A percentile compares a stretch with the other conserved stretches of the same genome.
Evolutionary conservation across 805 yeast genomes (phyloP).

Genomic region (Cyberlindnera mississippiensis): DNA sequence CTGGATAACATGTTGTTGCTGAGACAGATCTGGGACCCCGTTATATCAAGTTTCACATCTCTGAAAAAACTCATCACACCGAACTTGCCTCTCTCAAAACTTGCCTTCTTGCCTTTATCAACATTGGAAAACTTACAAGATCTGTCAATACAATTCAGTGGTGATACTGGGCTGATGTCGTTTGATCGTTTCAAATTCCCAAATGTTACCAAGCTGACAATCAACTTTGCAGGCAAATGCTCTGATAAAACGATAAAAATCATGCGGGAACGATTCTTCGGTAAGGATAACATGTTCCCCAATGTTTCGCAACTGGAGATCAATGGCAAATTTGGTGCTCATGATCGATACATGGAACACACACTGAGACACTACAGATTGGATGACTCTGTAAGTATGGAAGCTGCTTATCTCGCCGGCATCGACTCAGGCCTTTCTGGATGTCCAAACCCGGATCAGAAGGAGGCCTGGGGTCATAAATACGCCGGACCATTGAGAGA

Average conservation of each 20-base stretch:
- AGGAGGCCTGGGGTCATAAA: too few species aligned
- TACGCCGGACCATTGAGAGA: too few species aligned
- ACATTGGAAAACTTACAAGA: not conserved
- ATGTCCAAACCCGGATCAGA: too few species aligned
- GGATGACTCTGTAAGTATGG: not conserved
- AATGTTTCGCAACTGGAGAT: not conserved
- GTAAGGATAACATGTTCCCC: not conserved
- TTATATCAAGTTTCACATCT: not conserved
- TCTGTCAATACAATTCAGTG: not conserved
- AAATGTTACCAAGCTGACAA: not conserved
- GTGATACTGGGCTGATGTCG: not conserved
- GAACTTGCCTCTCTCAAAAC: not conserved
- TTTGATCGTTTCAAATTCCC: not conserved
- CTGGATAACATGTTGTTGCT: not conserved
- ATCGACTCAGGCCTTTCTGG: too few species aligned
- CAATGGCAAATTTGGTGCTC: not conserved
- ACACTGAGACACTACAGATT: not conserved
- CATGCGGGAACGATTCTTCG: not conserved
- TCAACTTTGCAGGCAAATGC: not conserved
- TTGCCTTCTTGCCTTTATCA: not conserved
- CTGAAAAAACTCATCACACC: not conserved
- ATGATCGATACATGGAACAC: not conserved
- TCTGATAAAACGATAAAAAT: not conserved
- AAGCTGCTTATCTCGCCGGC: not conserved
- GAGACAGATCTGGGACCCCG: not conserved